Evolutionary conservation across 495 filamentous ascomycete genomes (phyloP).

Genomic region (Rhypophila decipiens): DNA sequence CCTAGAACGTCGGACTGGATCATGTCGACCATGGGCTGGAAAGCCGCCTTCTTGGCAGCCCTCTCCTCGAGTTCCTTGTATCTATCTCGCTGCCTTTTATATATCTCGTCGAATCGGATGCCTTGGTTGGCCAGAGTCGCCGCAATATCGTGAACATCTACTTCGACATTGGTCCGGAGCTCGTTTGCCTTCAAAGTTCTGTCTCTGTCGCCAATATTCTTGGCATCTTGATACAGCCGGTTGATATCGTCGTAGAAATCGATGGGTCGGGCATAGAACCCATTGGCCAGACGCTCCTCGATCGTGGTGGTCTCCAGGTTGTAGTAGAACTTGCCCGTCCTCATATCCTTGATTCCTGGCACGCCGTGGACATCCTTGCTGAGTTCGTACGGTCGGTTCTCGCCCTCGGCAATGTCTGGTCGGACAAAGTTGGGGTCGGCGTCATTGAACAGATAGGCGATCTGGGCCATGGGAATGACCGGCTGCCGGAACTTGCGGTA

Average conservation of each 20-base stretch:
- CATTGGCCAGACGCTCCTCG: slow-evolving; percentile 89
- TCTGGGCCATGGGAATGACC: slow-evolving; percentile 63
- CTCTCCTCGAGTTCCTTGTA: slow-evolving; percentile 60
- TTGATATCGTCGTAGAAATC: slow-evolving; percentile 86
- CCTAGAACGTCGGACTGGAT: slow-evolving; percentile 29
- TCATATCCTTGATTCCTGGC: slow-evolving; percentile 59
- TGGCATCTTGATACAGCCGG: slow-evolving; percentile 75
- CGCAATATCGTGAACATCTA: slow-evolving; percentile 71
- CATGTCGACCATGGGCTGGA: slow-evolving; percentile 31
- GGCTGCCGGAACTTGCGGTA: slow-evolving; percentile 80
- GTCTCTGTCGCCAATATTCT: slow-evolving; percentile 66
- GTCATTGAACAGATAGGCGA: slow-evolving; percentile 77
- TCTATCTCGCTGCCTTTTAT: slow-evolving; percentile 65
- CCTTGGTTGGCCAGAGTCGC: slow-evolving; percentile 43
- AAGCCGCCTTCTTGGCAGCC: slow-evolving; percentile 47
- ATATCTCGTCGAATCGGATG: slow-evolving; percentile 48
- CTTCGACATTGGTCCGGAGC: slow-evolving; percentile 82
- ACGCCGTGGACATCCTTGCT: slow-evolving; percentile 68
- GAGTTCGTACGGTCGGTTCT: slow-evolving; percentile 67
- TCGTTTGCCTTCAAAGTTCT: slow-evolving; percentile 80
- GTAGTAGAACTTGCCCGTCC: slow-evolving; percentile 79
- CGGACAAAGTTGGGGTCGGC: slow-evolving; percentile 71
- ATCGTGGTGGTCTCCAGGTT: slow-evolving; percentile 91
- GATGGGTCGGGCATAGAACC: slow-evolving; percentile 81
- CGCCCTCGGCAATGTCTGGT: slow-evolving; percentile 61